These are phyloP conservation scores for Parathielavia hyrcaniae DNA, from an alignment of 495 filamentous ascomycete genomes.

Conservation along the genomic window DNA sequence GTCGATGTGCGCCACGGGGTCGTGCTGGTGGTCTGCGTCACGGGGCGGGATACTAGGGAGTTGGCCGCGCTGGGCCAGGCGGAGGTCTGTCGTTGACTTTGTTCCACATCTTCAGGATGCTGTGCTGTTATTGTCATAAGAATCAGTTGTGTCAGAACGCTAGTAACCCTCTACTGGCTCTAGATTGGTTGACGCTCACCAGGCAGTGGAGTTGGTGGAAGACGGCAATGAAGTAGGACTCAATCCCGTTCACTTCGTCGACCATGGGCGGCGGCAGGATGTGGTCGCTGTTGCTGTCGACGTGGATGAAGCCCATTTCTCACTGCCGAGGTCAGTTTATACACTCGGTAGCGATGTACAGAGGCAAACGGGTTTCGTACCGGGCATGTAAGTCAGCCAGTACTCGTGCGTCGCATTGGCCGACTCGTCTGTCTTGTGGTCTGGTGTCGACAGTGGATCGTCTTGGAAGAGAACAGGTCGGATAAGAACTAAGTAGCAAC, in stretches of 20 bases:
- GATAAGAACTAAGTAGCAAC: constrained; percentile 2
- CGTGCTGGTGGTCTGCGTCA: background rate
- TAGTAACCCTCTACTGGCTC: no score
- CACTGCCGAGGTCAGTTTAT: background rate
- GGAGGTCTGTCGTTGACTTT: background rate
- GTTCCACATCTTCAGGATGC: constrained; percentile 12
- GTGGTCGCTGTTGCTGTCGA: background rate
- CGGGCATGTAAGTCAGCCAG: constrained; percentile 4
- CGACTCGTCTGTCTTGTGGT: constrained; percentile 13
- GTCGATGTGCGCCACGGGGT: background rate
- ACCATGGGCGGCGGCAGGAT: constrained; percentile 10
- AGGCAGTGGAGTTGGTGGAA: constrained; percentile 16
- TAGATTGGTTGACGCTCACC: background rate
- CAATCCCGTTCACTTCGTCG: background rate
- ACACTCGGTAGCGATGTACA: background rate
- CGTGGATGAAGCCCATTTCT: constrained; percentile 5
- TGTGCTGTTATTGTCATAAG: background rate
- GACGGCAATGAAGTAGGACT: constrained; percentile 12
- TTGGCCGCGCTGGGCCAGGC: background rate
- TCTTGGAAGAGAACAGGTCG: background rate
- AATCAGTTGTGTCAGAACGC: no score
- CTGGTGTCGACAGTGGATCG: constrained; percentile 9
- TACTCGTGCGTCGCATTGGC: constrained; percentile 10
- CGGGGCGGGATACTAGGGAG: background rate
- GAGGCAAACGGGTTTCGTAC: background rate